Percentiles rank a stretch among this genome's conserved stretches.
phyloP scores from a whole-genome alignment of 2,329 filamentous ascomycete species.

The Penicillium sp. region DNA sequence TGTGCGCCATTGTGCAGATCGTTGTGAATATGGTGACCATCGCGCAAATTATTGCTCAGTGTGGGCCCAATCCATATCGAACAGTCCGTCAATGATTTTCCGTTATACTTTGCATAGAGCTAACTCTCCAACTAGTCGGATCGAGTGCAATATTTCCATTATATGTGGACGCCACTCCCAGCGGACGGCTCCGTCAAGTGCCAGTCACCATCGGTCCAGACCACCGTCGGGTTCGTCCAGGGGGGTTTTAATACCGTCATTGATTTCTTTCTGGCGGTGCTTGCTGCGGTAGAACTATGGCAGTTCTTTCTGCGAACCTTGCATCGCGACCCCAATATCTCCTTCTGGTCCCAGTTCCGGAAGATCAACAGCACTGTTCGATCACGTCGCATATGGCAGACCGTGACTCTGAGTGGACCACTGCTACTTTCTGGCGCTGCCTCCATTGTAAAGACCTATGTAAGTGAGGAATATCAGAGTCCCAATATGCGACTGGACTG shows the following conservation, averaged over 20 bases:
- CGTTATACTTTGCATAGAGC: neutral
- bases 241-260: constrained; percentile 39
- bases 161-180: constrained; percentile 40
- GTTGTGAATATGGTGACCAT: constrained; percentile 35
- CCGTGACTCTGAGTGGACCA: constrained; percentile 33
- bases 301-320: constrained; percentile 34
- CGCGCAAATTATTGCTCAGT: constrained; percentile 37
- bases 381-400: constrained; percentile 38
- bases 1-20: constrained; percentile 33
- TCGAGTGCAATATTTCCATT: constrained; percentile 36
- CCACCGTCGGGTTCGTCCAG: constrained; percentile 38
- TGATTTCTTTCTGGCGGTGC: constrained; percentile 32
- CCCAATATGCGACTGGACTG: too few relatives aligned
- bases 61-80: constrained; percentile 34
- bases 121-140: constrained; percentile 36
- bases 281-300: constrained; percentile 38
- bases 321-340: constrained; percentile 23
- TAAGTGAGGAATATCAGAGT: too few relatives aligned
- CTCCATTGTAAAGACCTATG: constrained; percentile 39
- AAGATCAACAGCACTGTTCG: constrained; percentile 31
- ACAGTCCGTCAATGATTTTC: constrained; percentile 14
- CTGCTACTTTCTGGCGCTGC: constrained; percentile 36
- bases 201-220: constrained; percentile 34
- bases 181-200: constrained; percentile 35
- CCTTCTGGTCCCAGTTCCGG: constrained; percentile 30